These are phyloP conservation scores for Malania oleifera DNA, from an alignment of 164 flowering plant species.

Conservation along the genomic window DNA sequence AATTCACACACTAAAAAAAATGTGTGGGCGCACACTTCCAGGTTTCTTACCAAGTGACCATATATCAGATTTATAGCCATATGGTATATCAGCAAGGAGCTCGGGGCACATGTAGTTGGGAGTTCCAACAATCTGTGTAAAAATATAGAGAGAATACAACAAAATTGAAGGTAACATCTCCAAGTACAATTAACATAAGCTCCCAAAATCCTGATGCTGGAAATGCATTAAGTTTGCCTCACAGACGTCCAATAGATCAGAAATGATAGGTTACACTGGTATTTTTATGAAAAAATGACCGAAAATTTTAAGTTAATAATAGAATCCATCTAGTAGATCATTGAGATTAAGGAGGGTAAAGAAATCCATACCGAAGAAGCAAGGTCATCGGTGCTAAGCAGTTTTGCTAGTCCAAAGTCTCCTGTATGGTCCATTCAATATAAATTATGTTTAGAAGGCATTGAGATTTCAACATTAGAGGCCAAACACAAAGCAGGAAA, in stretches of 20 bases:
- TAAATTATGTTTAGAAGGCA: slow-evolving; percentile 12
- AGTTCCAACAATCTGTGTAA: slow-evolving; percentile 70
- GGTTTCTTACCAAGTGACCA: slow-evolving; percentile 78
- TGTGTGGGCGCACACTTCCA: slow-evolving; percentile 4
- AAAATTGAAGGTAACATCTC: background rate
- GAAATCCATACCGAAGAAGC: slow-evolving; percentile 62
- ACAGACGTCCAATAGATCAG: background rate
- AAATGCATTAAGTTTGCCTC: background rate
- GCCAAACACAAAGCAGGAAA: slow-evolving; percentile 3
- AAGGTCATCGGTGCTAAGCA: slow-evolving; percentile 62
- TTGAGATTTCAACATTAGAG: background rate
- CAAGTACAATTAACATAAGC: background rate
- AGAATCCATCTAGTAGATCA: background rate
- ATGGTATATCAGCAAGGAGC: slow-evolving; percentile 85
- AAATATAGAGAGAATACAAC: background rate
- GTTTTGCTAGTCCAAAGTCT: slow-evolving; percentile 85
- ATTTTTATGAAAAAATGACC: too few species aligned
- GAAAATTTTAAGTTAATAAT: too few species aligned
- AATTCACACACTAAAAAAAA: background rate
- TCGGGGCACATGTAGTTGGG: slow-evolving; percentile 94
- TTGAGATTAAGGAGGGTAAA: background rate
- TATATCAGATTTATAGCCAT: slow-evolving; percentile 91
- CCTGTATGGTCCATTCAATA: slow-evolving; percentile 39
- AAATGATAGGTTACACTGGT: background rate
- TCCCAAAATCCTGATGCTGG: background rate